phyloP scores from a whole-genome alignment of 2,329 filamentous ascomycete genomes.

The Nemania abortiva region DNA sequence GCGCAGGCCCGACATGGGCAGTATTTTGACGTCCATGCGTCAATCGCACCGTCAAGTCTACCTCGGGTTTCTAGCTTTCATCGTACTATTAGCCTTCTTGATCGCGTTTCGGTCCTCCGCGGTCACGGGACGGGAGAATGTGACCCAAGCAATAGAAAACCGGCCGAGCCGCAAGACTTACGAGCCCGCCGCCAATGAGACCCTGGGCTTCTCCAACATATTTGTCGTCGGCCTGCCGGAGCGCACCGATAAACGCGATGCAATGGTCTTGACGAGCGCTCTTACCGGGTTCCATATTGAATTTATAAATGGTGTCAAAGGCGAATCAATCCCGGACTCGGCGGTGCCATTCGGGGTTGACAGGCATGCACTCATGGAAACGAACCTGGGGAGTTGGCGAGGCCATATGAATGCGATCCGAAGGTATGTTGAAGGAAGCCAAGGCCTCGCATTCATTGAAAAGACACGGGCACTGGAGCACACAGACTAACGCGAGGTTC shows the following conservation, averaged over 20 bases:
- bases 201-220: conserved; percentile 50
- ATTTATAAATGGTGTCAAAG: conserved; percentile 58
- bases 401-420: conserved; percentile 56
- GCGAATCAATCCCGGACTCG: conserved; percentile 57
- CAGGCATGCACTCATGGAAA: conserved; percentile 46
- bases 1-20: conserved; percentile 8
- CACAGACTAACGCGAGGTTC: conserved; percentile 2
- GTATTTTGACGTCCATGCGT: conserved; percentile 6
- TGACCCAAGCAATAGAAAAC: not conserved
- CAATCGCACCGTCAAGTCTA: conserved; percentile 17
- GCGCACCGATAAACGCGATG: conserved; percentile 63
- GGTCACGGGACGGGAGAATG: not conserved
- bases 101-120: not conserved
- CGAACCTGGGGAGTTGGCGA: conserved; percentile 57
- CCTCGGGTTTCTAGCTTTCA: conserved; percentile 10
- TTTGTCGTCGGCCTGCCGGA: conserved; percentile 60
- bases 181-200: conserved; percentile 42
- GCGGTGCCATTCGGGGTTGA: conserved; percentile 54
- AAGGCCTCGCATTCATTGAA: too few relatives aligned
- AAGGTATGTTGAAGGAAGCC: conserved; percentile 36
- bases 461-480: not conserved
- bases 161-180: not conserved
- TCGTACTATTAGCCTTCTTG: not conserved
- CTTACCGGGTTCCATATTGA: conserved; percentile 58
- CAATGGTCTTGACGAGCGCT: conserved; percentile 57